Evolutionary conservation across 495 filamentous ascomycete species (phyloP), one percentile per base, ranked within the genome.

Genomic region (Amphirosellinia nigrospora): DNA sequence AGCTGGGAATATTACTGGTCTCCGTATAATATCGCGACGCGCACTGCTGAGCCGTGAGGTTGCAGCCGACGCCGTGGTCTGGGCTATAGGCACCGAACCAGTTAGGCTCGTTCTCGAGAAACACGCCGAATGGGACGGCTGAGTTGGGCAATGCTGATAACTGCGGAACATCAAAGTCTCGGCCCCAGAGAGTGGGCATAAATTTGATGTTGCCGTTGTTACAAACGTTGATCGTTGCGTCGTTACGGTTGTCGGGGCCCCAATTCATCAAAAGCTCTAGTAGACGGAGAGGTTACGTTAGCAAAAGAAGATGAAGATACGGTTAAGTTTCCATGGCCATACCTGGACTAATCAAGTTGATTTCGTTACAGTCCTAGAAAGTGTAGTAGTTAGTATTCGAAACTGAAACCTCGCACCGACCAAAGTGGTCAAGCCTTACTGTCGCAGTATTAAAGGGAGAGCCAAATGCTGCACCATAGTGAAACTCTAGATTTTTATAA

Each of bases 381-480:
- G 9, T 28, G 48, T 10, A 52, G 23, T 52, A 11, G 48, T 52
- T 52, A 52, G 48, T 11, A 15, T 13, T 52, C 23, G 2, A 26
- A 52, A 28, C 6, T 11, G 3, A 28, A 52, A 28, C 23, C 26
- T 10, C 48, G 28, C 48, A 15, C 28, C 8, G 23, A 52, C 10
- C 11, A 26, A 28, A 15, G 48, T 4, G 3, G 23, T 52, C 23
- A 16, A 11, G 11, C 15, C 48, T 15, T 52, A 52, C 48, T 52
- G 48, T 52, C 1, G 48, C 21, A 52, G 28, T 23, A 28, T 52
- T 28, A 26, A 52, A 52, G 23, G 48, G 48, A 4, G 4, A 5
- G 48, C 48, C 48, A 52, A 52, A 52, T 11, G 48, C 48, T 52
- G 48, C 48, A 28, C 48, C 48, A 52, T 52, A 52, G 48, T 52